Evolutionary conservation across 371 early-diverging fungal species (phyloP), one percentile per base, ranked within the genome.

Genomic region (Mortierella sp.): DNA sequence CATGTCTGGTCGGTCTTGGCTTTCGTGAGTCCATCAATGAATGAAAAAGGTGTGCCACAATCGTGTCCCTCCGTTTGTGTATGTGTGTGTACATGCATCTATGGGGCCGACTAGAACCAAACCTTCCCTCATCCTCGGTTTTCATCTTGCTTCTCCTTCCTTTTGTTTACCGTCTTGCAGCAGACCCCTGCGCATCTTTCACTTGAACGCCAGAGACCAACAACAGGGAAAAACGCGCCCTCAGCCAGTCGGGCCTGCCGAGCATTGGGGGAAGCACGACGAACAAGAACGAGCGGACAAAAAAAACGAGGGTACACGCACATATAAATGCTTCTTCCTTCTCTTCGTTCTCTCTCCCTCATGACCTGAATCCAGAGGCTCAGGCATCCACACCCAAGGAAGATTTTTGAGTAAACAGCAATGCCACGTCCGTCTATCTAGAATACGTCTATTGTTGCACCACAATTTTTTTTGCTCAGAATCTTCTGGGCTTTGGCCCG

Each of bases 391-490:
- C n/a, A n/a, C n/a, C n/a, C n/a, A n/a, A n/a, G n/a, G n/a, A n/a
- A n/a, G n/a, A n/a, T n/a, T n/a, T n/a, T n/a, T n/a, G n/a, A n/a
- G n/a, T n/a, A n/a, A n/a, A n/a, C n/a, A n/a, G n/a, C n/a, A n/a
- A n/a, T n/a, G n/a, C n/a, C n/a, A n/a, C n/a, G n/a, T 55, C 34
- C 34, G 61, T 22, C 8, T 61, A 37, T 61, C 50, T 50, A 50
- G 50, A 50, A 22, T n/a, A 48, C 9, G 10, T 22, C n/a, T 50
- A 24, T 50, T 50, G 50, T 50, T n/a, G n/a, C n/a, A n/a, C n/a
- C n/a, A n/a, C n/a, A n/a, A 24, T 50, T n/a, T 10, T n/a, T n/a
- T 34, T 34, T 58, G 61, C 61, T 61, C 61, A 61, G 22, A 53
- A 29, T n/a, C n/a, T n/a, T n/a, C n/a, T n/a, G n/a, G n/a, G 48